Evolutionary conservation across 208 protist species (phyloP), one percentile per base, ranked within the genome.

Genomic region (Leptomonas seymouri): DNA sequence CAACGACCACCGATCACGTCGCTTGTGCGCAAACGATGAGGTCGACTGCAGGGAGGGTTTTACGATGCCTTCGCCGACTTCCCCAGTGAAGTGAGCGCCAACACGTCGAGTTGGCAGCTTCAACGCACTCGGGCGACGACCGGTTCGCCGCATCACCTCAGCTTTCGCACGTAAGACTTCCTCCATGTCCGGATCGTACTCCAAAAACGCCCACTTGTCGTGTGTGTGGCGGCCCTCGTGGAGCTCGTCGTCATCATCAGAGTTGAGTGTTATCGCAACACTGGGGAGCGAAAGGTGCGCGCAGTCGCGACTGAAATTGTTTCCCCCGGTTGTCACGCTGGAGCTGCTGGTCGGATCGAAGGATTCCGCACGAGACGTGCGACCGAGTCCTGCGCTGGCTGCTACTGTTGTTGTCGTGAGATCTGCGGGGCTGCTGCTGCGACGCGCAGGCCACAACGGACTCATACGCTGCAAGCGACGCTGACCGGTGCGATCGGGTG

Each of bases 31-130:
- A 57, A 67, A 57, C 14, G 48, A 53, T 34, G 61, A 67, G 27
- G 49, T 67, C 34, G 61, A 18, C 61, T 67, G 61, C 45, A 67
- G 34, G 14, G 48, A 67, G 3, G 61, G 61, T 36, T 46, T 41
- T n/a, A 41, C 59, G 15, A 36, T 46, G 11, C 27, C 9, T n/a
- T 28, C 55, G 7, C 34, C 54, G 2, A 3, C 15, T 2, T 36
- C 28, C 9, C 41, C 1, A 42, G 23, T 39, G 59, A 67, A 57
- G 49, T 57, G 61, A 1, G 61, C 30, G 34, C 48, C 55, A 49
- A 23, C 30, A 34, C 61, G 54, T n/a, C 61, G 61, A 25, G 31
- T 46, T 16, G 63, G 50, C 36, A 48, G 63, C 34, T 21, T 18
- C 6, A 27, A 61, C 34, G 14, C 31, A 15, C 61, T 67, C 34